Evolutionary conservation across 1,284 basidiomycete genomes (phyloP), one percentile per base, ranked within the genome.

Genomic region (Cutaneotrichosporon spelunceum): DNA sequence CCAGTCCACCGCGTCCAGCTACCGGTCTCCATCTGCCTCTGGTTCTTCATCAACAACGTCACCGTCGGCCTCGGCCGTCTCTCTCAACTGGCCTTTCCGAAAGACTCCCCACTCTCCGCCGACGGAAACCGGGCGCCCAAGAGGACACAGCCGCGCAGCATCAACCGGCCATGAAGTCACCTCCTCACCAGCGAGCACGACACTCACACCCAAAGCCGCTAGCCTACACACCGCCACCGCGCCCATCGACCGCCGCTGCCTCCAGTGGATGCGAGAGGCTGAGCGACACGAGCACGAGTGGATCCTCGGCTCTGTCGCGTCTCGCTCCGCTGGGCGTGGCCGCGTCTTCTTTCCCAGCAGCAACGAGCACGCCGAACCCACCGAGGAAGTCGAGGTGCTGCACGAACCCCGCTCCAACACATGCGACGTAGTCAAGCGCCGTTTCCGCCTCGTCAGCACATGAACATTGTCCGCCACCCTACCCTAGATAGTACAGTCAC

Each of bases 231-330:
- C 49, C 0, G 39, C 61, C 3, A 10, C 48, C 3, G 30, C 39
- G 11, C 57, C 59, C 24, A 65, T 65, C 44, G 64, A 65, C 60
- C 57, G 60, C 44, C 55, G 44, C 19, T 65, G 64, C 29, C 57
- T 65, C 24, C 33, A 53, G 54, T 65, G 60, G 60, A 62, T 65
- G 57, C 64, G 64, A 45, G 58, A 65, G 36, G 58, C 64, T 24
- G 64, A 65, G 56, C 57, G 48, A 47, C 57, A 59, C n/a, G 55
- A 53, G 24, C 45, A 49, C 10, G 55, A 53, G 24, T 55, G 60
- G 53, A 44, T 55, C 52, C 62, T 65, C 50, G 64, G 64, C 42
- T 52, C 44, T 14, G 64, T 65, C 10, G 55, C 59, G 14, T 27
- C 59, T 2, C 30, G 56, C 23, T n/a, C 23, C 21, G 33, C 56